These are phyloP conservation scores for Talaromyces borbonicus DNA, from an alignment of 495 filamentous ascomycete species.

Conservation along the genomic window DNA sequence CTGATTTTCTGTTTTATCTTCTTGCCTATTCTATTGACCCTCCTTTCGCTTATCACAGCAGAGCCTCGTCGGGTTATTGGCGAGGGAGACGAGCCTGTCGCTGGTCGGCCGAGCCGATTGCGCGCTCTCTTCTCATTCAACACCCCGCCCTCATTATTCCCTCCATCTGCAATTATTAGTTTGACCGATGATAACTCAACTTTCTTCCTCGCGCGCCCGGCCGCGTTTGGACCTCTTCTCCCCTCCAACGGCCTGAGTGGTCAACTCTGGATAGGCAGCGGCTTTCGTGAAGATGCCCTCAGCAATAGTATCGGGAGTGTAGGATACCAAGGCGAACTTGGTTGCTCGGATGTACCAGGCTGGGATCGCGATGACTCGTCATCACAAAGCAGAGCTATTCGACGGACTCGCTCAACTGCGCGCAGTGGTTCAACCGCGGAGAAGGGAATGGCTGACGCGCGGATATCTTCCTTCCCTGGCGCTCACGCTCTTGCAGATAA, in stretches of 20 bases:
- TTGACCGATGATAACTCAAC: constrained; percentile 97
- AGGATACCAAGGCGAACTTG: constrained; percentile 72
- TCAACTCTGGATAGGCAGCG: constrained; percentile 81
- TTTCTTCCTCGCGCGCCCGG: constrained; percentile 86
- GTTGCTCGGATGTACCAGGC: constrained; percentile 93
- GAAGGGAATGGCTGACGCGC: constrained; percentile 12
- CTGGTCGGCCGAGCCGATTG: constrained; percentile 34
- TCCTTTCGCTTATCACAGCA: constrained; percentile 37
- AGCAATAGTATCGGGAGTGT: constrained; percentile 45
- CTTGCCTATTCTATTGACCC: constrained; percentile 41
- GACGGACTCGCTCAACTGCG: constrained; percentile 4
- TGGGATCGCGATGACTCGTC: constrained; percentile 52
- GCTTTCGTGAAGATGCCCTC: constrained; percentile 67
- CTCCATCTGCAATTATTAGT: constrained; percentile 88
- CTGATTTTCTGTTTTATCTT: constrained; percentile 45
- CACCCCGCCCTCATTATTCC: constrained; percentile 70
- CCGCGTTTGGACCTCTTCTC: constrained; percentile 80
- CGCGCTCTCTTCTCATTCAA: constrained; percentile 54
- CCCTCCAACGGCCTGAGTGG: constrained; percentile 69
- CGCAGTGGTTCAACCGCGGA: constrained; percentile 15
- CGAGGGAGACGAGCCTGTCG: constrained; percentile 26
- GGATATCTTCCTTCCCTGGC: constrained; percentile 4
- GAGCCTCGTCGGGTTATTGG: constrained; percentile 23
- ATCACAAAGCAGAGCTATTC: constrained; percentile 16
- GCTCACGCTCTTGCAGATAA: constrained; percentile 12